These are phyloP conservation scores for Debaryomyces singareniensis DNA, from an alignment of 1,139 yeast species.

Conservation along the genomic window DNA sequence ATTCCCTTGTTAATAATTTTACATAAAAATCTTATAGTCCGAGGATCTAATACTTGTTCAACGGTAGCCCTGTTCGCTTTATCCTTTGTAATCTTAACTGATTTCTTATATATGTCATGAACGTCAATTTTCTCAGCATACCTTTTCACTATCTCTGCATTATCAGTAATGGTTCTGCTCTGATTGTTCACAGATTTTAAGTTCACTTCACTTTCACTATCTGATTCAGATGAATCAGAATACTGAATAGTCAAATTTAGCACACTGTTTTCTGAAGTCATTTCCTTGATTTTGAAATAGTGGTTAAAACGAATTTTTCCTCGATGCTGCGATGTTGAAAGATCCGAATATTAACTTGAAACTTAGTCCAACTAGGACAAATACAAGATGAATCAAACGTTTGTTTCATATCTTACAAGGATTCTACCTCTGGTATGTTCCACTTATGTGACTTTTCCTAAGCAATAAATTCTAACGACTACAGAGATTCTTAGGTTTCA, in stretches of 20 bases:
- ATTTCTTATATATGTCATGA: slow-evolving; percentile 48
- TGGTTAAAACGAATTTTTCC: too few species aligned
- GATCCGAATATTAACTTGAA: too few species aligned
- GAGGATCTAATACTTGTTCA: slow-evolving; percentile 92
- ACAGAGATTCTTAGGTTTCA: slow-evolving; percentile 48
- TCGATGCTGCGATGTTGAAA: too few species aligned
- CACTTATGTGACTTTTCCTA: background rate
- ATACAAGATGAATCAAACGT: background rate
- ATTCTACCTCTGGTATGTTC: slow-evolving; percentile 1
- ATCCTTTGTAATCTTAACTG: slow-evolving; percentile 59
- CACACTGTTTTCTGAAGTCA: too few species aligned
- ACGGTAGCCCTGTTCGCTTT: slow-evolving; percentile 93
- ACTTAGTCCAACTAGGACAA: too few species aligned
- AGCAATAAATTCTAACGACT: slow-evolving; percentile 7
- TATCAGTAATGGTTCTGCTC: slow-evolving; percentile 32
- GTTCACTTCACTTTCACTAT: slow-evolving; percentile 6
- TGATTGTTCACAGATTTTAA: slow-evolving; percentile 4
- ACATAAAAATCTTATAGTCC: slow-evolving; percentile 78
- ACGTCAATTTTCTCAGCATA: slow-evolving; percentile 61
- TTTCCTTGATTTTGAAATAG: too few species aligned
- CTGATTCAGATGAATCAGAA: slow-evolving; percentile 10
- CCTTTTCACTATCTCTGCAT: slow-evolving; percentile 54
- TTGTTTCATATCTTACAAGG: background rate
- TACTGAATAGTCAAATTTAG: too few species aligned
- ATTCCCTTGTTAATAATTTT: slow-evolving; percentile 80